These are phyloP conservation scores for Rubus parviflorus DNA, from an alignment of 306 rosid genomes.

Conservation along the genomic window DNA sequence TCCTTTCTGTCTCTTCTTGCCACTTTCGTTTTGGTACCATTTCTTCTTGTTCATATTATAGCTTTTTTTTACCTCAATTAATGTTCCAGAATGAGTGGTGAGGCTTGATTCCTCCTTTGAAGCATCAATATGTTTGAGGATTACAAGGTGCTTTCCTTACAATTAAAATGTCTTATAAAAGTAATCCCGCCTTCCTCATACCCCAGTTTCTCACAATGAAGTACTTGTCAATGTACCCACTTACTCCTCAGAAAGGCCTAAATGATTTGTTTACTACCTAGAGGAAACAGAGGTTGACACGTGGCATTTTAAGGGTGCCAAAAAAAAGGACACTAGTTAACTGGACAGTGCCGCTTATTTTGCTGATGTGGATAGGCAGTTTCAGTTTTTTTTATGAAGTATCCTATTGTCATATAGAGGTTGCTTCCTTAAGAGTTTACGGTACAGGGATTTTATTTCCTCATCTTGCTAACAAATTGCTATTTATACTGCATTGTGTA, in stretches of 20 bases:
- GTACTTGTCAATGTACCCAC: not conserved
- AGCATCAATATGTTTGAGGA: not conserved
- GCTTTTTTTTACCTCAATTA: not conserved
- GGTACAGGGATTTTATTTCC: not conserved
- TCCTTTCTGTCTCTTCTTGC: not conserved
- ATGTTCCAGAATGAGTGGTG: slow-evolving; percentile 1
- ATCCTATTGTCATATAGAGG: not conserved
- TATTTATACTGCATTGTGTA: slow-evolving; percentile 46
- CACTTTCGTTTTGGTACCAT: not conserved
- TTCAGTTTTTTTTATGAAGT: not conserved
- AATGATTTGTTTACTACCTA: not conserved
- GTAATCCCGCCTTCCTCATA: not conserved
- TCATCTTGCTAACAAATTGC: slow-evolving; percentile 32
- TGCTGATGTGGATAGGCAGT: not conserved
- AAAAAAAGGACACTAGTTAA: not conserved
- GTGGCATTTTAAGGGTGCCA: not conserved
- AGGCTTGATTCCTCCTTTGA: not conserved
- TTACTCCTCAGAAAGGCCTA: not conserved
- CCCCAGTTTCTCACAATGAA: not conserved
- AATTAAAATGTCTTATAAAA: not conserved
- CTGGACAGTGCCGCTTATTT: not conserved
- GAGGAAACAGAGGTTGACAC: not conserved
- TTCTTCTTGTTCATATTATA: not conserved
- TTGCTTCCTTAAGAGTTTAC: slow-evolving; percentile 6
- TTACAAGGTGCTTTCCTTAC: not conserved